These are phyloP conservation scores for Zalaria sp. DNA, from an alignment of 2,329 filamentous ascomycete genomes.

Conservation along the genomic window DNA sequence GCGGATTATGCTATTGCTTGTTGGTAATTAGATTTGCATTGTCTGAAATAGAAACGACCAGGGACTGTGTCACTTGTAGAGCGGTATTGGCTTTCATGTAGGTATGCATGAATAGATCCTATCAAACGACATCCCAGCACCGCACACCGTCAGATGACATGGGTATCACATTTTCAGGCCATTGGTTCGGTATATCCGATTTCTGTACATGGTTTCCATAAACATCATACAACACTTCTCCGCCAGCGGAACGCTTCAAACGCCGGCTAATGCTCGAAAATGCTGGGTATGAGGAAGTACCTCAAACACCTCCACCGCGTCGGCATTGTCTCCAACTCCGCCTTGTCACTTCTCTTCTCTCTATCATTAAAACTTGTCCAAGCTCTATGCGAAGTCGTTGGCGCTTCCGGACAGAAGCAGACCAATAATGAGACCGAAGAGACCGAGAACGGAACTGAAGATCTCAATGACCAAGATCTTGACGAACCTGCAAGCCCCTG, in stretches of 20 bases:
- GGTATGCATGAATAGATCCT: no score
- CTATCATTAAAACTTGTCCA: not conserved
- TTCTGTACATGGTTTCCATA: not conserved
- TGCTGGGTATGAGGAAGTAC: not conserved
- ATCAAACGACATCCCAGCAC: no score
- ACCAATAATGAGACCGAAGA: constrained; percentile 93
- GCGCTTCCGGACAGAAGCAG: constrained; percentile 79
- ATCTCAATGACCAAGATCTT: constrained; percentile 99
- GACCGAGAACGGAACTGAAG: constrained; percentile 91
- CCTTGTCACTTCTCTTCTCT: not conserved
- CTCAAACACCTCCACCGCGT: not conserved
- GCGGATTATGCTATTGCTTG: no score
- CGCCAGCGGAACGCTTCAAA: not conserved
- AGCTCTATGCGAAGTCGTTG: constrained; percentile 43
- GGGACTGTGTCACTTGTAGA: no score
- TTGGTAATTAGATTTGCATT: no score
- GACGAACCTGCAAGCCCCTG: constrained; percentile 55
- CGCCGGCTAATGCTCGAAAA: not conserved
- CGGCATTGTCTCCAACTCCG: not conserved
- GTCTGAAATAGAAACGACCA: no score
- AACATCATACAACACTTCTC: not conserved
- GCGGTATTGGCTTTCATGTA: no score
- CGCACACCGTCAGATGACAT: no score
- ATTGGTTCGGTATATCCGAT: no score
- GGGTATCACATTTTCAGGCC: no score